Conservation (phyloP, 208 protist species). For the Crithidia thermophila region DNA sequence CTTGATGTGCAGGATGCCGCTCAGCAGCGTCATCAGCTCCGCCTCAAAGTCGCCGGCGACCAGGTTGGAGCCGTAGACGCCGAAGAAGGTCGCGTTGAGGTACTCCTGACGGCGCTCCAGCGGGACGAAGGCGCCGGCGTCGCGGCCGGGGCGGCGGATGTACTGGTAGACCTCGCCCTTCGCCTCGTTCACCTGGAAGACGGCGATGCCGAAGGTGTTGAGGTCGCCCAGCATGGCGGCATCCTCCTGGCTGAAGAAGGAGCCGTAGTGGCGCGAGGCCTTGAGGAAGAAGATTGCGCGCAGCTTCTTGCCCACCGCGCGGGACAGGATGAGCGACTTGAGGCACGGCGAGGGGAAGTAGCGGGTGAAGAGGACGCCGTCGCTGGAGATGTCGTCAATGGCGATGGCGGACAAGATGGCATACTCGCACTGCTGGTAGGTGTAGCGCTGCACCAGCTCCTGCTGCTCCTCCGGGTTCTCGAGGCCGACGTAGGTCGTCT, state of each 20-base stretch:
- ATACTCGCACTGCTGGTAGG: slow-evolving; percentile 92
- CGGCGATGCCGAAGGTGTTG: slow-evolving; percentile 86
- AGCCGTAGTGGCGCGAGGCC: slow-evolving; percentile 74
- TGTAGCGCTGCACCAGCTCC: slow-evolving; percentile 72
- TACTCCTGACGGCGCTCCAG: slow-evolving; percentile 88
- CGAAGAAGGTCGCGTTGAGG: slow-evolving; percentile 88
- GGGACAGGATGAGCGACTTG: slow-evolving; percentile 90
- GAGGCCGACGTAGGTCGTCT: slow-evolving; percentile 64
- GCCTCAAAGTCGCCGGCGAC: slow-evolving; percentile 92
- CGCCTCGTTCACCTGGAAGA: slow-evolving; percentile 86
- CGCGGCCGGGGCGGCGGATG: slow-evolving; percentile 76
- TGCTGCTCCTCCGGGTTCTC: slow-evolving; percentile 78
- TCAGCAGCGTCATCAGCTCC: slow-evolving; percentile 84
- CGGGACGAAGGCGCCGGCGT: slow-evolving; percentile 88
- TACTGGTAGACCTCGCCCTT: slow-evolving; percentile 88
- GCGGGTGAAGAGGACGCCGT: slow-evolving; percentile 90
- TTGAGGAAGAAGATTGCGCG: slow-evolving; percentile 88
- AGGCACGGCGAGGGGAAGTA: slow-evolving; percentile 93
- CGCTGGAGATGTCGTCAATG: slow-evolving; percentile 89
- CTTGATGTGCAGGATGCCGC: slow-evolving; percentile 81
- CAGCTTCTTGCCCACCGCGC: slow-evolving; percentile 78
- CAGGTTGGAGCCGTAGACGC: slow-evolving; percentile 94
- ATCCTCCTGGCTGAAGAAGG: slow-evolving; percentile 94
- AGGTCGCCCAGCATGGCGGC: slow-evolving; percentile 86
- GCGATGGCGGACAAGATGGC: slow-evolving; percentile 89